Percentiles rank a stretch among this genome's conserved stretches.
phyloP scores from a whole-genome alignment of 164 flowering plant genomes.

The Protea cynaroides region DNA sequence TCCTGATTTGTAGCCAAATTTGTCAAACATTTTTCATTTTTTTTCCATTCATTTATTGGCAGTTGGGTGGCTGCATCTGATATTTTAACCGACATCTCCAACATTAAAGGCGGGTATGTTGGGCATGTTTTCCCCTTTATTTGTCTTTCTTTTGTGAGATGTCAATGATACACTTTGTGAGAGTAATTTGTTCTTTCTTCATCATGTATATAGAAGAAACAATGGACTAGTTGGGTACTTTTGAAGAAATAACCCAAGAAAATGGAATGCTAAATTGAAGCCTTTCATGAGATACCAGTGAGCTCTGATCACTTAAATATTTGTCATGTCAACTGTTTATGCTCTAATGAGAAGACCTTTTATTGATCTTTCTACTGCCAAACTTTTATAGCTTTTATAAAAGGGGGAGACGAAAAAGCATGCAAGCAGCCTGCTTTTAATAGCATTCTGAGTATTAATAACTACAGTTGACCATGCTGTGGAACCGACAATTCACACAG shows the following conservation, averaged over 20 bases:
- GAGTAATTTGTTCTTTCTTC: not conserved
- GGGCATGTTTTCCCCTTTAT: not conserved
- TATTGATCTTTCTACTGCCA: too few species aligned
- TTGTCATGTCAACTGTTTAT: too few species aligned
- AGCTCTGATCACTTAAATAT: not conserved
- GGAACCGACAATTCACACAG: too few species aligned
- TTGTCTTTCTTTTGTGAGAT: not conserved
- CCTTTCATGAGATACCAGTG: not conserved
- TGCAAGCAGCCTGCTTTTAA: too few species aligned
- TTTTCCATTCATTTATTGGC: conserved; percentile 16
- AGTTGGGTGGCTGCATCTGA: conserved; percentile 30
- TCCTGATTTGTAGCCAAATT: not conserved
- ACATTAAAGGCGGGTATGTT: not conserved
- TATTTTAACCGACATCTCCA: conserved; percentile 5
- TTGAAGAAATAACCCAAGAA: not conserved
- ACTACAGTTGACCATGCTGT: too few species aligned
- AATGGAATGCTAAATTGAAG: not conserved
- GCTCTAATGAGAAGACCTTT: too few species aligned
- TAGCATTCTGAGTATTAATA: too few species aligned
- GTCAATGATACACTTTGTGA: not conserved
- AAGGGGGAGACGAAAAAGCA: too few species aligned
- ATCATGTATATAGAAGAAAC: too few species aligned
- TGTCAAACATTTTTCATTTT: not conserved
- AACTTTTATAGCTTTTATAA: too few species aligned
- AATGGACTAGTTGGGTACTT: not conserved